Base-by-base conservation (phyloP, 768 basidiomycete genomes). In the Hortiboletus campestris region DNA sequence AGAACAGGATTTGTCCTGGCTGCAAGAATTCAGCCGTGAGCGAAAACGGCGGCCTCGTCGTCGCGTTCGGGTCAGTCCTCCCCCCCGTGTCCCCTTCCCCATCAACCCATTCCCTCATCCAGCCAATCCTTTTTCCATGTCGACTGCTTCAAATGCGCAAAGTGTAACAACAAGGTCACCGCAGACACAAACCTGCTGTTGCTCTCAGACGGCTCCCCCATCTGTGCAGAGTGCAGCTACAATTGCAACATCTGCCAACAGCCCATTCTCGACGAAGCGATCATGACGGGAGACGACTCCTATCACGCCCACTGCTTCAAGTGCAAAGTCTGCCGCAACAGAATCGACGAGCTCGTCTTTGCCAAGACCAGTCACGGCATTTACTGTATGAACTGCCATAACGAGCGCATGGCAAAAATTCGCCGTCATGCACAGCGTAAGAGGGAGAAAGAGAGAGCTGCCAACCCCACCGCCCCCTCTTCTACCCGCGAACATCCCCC, bases 231-330 rank as follows among this genome's bases (percentile, higher is more conserved):
- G 64, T 96, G 94, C 77, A 93, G 93, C 5, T 96, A 96, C 76
- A 87, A 87, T 64, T 99, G 97, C 80, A 96, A 89, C 67, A 88
- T 98, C 54, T 99, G 97, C 76, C 86, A 86, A 44, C 84, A 85
- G 53, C 91, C 94, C 43, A 99, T 99, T 61, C 87, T 95, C 53
- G 95, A 99, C 75, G 97, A 99, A 68, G 97, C 97, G 11, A 98
- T 98, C 72, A 98, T 99, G 92, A 96, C 97, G 8, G 97, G 94
- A 57, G 94, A 99, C 72, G 97, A 98, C 69, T 93, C 94, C 0
- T 99, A 98, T 65, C 97, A 98, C 70, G 95, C 97, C 6, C 90
- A 94, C 60, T 99, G 97, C 75, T 99, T 99, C 79, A 95, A 96
- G 63, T 99, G 97, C 77, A 89, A 92, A 66, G 88, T 94, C 49